These are phyloP conservation scores for Fusarium bulbicola DNA, from an alignment of 2,329 filamentous ascomycete genomes.

Conservation along the genomic window DNA sequence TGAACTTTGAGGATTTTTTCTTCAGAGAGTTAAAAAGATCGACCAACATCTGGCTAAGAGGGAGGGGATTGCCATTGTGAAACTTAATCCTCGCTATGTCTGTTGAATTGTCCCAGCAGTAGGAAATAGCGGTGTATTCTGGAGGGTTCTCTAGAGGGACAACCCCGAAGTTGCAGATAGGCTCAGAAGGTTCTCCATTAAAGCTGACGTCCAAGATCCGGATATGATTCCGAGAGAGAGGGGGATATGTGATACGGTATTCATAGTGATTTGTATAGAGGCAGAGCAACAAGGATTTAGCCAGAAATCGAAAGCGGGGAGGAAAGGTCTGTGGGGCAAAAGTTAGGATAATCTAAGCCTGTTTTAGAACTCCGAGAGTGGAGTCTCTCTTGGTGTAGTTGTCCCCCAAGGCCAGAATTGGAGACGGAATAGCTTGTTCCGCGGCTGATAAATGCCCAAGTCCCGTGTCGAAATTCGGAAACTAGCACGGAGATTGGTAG, in stretches of 20 bases:
- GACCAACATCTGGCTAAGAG: background rate
- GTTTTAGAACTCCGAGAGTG: background rate
- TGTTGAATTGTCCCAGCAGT: background rate
- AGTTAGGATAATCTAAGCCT: background rate
- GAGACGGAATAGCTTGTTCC: background rate
- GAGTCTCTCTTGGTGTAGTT: background rate
- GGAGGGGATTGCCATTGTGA: background rate
- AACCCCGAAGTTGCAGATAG: background rate
- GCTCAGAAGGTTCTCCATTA: background rate
- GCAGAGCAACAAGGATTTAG: background rate
- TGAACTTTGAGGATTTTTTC: background rate
- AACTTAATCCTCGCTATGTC: background rate
- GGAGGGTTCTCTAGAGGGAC: background rate
- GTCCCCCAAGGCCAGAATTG: background rate
- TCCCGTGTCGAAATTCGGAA: background rate
- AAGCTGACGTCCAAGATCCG: background rate
- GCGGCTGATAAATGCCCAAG: background rate
- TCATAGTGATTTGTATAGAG: background rate
- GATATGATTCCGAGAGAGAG: background rate
- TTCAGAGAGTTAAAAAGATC: background rate
- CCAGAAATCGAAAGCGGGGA: background rate
- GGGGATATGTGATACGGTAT: background rate
- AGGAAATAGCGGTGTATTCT: background rate
- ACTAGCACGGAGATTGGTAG: background rate
- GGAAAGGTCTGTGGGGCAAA: background rate